A percentile compares a stretch with the other conserved stretches of the same genome.
These are phyloP conservation scores for Glarea lozoyensis DNA, from an alignment of 495 filamentous ascomycete genomes.

Conservation along the genomic window DNA sequence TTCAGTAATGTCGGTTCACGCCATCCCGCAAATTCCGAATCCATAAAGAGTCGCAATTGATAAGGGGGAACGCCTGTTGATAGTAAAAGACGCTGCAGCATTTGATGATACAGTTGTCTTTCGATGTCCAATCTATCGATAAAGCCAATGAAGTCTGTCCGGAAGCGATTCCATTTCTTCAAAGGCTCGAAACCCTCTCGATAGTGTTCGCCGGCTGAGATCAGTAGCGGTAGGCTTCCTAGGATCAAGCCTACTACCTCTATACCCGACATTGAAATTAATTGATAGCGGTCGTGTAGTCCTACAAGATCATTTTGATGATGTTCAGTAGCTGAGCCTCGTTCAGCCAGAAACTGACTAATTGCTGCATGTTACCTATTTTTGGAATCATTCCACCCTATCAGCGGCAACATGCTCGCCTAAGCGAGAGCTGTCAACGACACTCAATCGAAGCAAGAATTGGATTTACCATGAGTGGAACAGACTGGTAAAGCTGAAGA, in stretches of 20 bases:
- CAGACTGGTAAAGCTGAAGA: no score
- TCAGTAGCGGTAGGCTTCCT: constrained; percentile 25
- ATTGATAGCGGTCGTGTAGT: background rate
- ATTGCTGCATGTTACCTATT: no score
- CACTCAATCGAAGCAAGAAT: constrained; percentile 33
- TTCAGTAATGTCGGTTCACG: background rate
- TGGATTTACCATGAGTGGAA: constrained; percentile 34
- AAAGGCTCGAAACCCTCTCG: constrained; percentile 20
- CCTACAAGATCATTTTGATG: background rate
- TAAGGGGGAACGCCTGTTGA: constrained; percentile 11
- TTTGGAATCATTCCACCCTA: background rate
- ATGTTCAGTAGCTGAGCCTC: no score
- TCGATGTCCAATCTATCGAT: constrained; percentile 16
- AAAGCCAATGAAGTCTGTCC: constrained; percentile 15
- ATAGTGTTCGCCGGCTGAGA: constrained; percentile 25
- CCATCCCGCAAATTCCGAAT: constrained; percentile 11
- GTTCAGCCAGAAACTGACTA: no score
- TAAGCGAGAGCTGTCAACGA: background rate
- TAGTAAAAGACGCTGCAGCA: constrained; percentile 16
- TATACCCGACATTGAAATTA: constrained; percentile 17
- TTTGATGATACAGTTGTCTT: constrained; percentile 13
- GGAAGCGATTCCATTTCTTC: constrained; percentile 19
- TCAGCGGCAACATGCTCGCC: background rate
- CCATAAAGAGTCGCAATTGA: constrained; percentile 9
- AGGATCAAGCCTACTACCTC: constrained; percentile 29